phyloP scores from a whole-genome alignment of 495 filamentous ascomycete genomes.

The Penicillium waksmanii region DNA sequence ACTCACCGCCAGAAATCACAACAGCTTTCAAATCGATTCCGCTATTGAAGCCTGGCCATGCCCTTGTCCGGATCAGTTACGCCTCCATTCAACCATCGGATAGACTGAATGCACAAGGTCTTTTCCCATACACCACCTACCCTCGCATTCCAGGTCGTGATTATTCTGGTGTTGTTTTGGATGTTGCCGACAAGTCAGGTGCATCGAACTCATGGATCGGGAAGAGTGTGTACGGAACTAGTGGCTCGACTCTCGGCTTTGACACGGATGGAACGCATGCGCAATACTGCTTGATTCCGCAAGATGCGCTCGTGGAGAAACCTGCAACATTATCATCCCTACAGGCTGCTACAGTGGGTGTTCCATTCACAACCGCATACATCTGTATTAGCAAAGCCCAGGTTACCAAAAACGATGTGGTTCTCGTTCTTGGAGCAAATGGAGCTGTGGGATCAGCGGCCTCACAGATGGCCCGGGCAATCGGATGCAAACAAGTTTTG shows the following conservation, averaged over 20 bases:
- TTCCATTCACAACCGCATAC: conserved; percentile 25
- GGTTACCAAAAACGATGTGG: conserved; percentile 13
- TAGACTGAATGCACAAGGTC: conserved; percentile 41
- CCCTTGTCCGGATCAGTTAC: conserved; percentile 22
- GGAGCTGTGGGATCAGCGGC: conserved; percentile 26
- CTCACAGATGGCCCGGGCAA: conserved; percentile 22
- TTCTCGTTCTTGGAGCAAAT: conserved; percentile 24
- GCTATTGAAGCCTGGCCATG: conserved; percentile 16
- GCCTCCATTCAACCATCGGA: conserved; percentile 46
- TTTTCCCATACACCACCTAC: conserved; percentile 40
- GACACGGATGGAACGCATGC: conserved; percentile 20
- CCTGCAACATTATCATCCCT: conserved; percentile 13
- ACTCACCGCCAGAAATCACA: background rate
- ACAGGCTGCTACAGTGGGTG: conserved; percentile 28
- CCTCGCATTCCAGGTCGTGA: conserved; percentile 48
- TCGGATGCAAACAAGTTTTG: conserved; percentile 24
- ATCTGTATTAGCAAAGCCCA: conserved; percentile 18
- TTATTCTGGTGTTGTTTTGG: conserved; percentile 24
- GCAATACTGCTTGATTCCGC: conserved; percentile 21
- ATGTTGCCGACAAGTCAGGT: conserved; percentile 6
- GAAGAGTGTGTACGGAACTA: conserved; percentile 26
- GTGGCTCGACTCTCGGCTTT: conserved; percentile 24
- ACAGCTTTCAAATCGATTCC: conserved; percentile 13
- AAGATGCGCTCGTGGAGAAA: conserved; percentile 22
- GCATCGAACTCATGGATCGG: conserved; percentile 22